Evolutionary conservation across 257 asterid species (phyloP), one percentile per base, ranked within the genome.

Genomic region (Perilla frutescens): DNA sequence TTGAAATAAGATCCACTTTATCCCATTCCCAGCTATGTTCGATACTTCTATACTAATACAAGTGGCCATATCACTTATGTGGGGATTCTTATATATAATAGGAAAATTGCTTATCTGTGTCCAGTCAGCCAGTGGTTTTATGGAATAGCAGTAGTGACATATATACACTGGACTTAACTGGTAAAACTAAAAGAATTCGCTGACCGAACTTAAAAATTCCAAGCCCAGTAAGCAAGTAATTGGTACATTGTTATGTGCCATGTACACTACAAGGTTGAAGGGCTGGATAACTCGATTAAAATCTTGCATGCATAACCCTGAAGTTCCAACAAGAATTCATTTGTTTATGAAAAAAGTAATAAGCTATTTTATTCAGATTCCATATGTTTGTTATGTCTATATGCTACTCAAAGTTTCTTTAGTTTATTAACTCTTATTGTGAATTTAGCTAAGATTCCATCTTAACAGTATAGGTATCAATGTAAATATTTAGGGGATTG

Each of bases 1-100:
- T 45, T 44, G 12, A 45, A 64, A 12, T 62, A 62, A 45, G 43
- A 64, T 45, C 70, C 36, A 29, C 29, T 63, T 4, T 63, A 29
- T 20, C 26, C 26, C 26, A 20, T 20, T 20, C 12, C 54, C 26
- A 43, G 55, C 53, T 45, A 7, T 39, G 65, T 20, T 20, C 26
- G 26, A 20, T 20, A 20, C 26, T 34, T 10, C n/a, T 62, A 6
- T 4, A 37, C 13, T 1, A 41, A 6, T 4, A 37, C 13, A 3
- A 41, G n/a, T 8, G 62, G 44, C 53, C 8, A 1, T 20, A 20
- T 20, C 26, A 20, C 0, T 39, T 15, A 13, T 2, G n/a, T 37
- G 40, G 62, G 62, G 65, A 29, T 41, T 51, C 54, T 39, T 41
- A 12, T 11, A 5, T 29, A 26, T 31, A 40, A 44, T 6, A 4